Percentiles rank a stretch among this genome's conserved stretches.
Conservation (phyloP, 495 filamentous ascomycete species). For the Aspergillus funiculosus region DNA sequence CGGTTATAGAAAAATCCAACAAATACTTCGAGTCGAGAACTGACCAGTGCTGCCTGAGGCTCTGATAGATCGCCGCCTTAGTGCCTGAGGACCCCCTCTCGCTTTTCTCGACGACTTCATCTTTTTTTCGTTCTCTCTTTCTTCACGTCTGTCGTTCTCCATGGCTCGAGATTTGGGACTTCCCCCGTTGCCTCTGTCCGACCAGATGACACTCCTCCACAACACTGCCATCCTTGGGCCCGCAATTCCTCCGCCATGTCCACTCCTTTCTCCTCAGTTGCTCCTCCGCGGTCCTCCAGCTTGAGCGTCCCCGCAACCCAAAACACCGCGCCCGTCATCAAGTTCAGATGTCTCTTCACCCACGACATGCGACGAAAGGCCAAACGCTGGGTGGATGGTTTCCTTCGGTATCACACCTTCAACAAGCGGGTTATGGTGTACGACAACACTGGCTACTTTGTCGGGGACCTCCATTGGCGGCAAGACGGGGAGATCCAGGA, state of each 20-base stretch:
- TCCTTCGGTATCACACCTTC: conserved; percentile 80
- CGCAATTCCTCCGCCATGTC: conserved; percentile 28
- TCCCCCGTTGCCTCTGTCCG: neutral
- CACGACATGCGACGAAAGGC: conserved; percentile 77
- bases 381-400: conserved; percentile 91
- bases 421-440: conserved; percentile 91
- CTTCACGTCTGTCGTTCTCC: neutral
- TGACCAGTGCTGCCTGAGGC: neutral
- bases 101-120: neutral
- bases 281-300: conserved; percentile 23
- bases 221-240: conserved; percentile 11
- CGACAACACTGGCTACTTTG: conserved; percentile 68
- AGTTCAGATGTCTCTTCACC: conserved; percentile 80
- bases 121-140: conserved; percentile 13
- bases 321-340: conserved; percentile 69
- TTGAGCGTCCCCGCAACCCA: conserved; percentile 39
- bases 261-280: conserved; percentile 21
- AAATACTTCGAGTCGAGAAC: too few relatives aligned
- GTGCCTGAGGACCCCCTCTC: conserved; percentile 9
- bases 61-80: conserved; percentile 1
- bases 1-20: too few relatives aligned
- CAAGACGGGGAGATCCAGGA: conserved; percentile 57
- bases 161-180: neutral
- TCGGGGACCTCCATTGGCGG: conserved; percentile 82
- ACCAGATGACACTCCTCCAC: conserved; percentile 13